Base-by-base conservation (phyloP, 306 rosid genomes). In the Fragaria vesca region DNA sequence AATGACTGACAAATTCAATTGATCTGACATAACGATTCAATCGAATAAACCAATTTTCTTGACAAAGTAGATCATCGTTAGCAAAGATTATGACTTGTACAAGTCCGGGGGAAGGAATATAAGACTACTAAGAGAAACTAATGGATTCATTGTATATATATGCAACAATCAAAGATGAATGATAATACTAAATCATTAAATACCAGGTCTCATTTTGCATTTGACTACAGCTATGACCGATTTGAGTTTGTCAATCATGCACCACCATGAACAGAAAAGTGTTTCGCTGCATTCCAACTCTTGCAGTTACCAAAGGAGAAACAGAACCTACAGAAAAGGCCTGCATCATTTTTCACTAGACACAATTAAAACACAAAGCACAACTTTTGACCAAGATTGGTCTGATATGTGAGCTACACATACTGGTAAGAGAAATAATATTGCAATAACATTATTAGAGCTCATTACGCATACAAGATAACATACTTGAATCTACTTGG, bases 341-440 rank as follows among this genome's bases (percentile, higher is more conserved):
- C 63, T 50, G 63, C 63, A 72, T 47, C 74, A 48, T 30, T 71
- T 50, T 70, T 4, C 47, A 20, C 32, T 50, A 32, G 20, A 72
- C 1, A 18, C 34, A 7, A 34, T 28, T 8, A 47, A 47, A 26
- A 60, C 5, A 5, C 45, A 26, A 13, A 60, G 62, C 66, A 60
- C 6, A 2, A 26, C 28, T 24, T 60, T 60, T 60, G 66, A 60
- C 66, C 66, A 26, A 11, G 18, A 60, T 26, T 24, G 30, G 66
- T 60, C 26, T 60, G 16, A 26, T 2, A 60, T 40, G 45, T 43
- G 20, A 42, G 34, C 2, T 11, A n/a, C 51, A 7, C n/a, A 10
- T 21, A 20, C 17, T 20, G 71, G 50, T 3, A 40, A 2, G 18
- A 45, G 36, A 69, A 20, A 4, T 18, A 69, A 45, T 26, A 8